Evolutionary conservation across 2,329 filamentous ascomycete species (phyloP), one percentile per base, ranked within the genome.

Genomic region (Exophiala lecanii-corni): DNA sequence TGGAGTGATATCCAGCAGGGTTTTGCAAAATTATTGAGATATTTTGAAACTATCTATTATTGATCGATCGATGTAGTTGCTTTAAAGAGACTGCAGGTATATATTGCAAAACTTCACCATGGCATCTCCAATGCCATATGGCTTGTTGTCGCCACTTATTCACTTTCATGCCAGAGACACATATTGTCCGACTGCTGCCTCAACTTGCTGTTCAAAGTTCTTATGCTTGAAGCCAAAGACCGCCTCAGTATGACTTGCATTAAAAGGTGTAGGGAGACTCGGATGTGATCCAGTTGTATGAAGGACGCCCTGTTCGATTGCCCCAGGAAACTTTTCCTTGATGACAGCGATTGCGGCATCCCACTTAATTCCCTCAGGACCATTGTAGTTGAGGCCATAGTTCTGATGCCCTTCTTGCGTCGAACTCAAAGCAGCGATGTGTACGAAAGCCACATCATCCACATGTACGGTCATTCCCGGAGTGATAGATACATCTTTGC

Each of bases 201-300:
- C 7, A 12, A 26, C 23, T 26, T 26, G 23, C 19, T 68, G 51
- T 49, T 67, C 63, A 25, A 67, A 54, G 21, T 56, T 36, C 32
- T 51, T 59, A 53, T 70, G 71, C 40, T 67, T 57, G 36, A 71
- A 49, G 2, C 66, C 67, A 43, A 71, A 54, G 5, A 69, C 55
- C 34, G 66, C 56, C 42, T 61, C 60, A 10, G 65, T 67, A 45
- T 66, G 67, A 47, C 68, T 59, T 41, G 59, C 59, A 17, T 59
- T 57, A 44, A 59, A 68, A 6, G 87, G 55, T 0, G 84, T 55
- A 38, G 76, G 63, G 9, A 71, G 72, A 53, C 73, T 70, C 33
- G 58, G 65, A 53, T 79, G 82, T 61, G 83, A 71, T 56, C 73
- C 76, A 63, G 36, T 59, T 54, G 42, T 63, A 59, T 70, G 70